phyloP scores from a whole-genome alignment of 208 protist genomes.

The Crithidia thermophila region DNA sequence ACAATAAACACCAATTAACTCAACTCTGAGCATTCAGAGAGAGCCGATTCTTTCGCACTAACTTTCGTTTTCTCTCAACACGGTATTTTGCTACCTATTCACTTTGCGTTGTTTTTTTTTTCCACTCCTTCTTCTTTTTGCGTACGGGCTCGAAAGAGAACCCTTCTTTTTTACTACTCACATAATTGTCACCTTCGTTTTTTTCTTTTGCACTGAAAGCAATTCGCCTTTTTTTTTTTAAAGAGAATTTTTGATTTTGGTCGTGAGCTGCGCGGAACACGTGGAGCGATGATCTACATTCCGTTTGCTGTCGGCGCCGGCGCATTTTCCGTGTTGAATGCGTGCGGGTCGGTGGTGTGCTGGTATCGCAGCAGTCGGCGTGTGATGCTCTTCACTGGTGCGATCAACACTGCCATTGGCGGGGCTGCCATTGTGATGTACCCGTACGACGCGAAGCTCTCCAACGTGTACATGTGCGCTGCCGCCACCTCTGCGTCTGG shows the following conservation, averaged over 20 bases:
- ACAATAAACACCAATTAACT: no score
- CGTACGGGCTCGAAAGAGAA: no score
- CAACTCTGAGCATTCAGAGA: no score
- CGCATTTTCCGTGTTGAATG: constrained; percentile 70
- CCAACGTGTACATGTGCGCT: constrained; percentile 56
- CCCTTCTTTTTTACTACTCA: no score
- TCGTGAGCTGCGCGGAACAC: constrained; percentile 8
- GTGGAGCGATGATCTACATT: constrained; percentile 47
- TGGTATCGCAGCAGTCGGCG: constrained; percentile 67
- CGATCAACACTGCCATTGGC: constrained; percentile 65
- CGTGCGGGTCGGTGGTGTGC: constrained; percentile 51
- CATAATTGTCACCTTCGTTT: no score
- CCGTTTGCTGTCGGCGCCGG: constrained; percentile 53
- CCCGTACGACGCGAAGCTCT: constrained; percentile 57
- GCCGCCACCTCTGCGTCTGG: constrained; percentile 53
- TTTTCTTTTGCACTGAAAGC: no score
- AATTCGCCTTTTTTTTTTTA: constrained; percentile 14
- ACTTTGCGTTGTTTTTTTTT: no score
- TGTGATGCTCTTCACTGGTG: constrained; percentile 70
- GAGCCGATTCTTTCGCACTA: no score
- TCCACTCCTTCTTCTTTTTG: no score
- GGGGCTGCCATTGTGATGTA: constrained; percentile 47
- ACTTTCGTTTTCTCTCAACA: no score
- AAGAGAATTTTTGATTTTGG: no score
- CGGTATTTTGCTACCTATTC: no score